phyloP scores from a whole-genome alignment of 257 asterid genomes.

The Solanum chilense region DNA sequence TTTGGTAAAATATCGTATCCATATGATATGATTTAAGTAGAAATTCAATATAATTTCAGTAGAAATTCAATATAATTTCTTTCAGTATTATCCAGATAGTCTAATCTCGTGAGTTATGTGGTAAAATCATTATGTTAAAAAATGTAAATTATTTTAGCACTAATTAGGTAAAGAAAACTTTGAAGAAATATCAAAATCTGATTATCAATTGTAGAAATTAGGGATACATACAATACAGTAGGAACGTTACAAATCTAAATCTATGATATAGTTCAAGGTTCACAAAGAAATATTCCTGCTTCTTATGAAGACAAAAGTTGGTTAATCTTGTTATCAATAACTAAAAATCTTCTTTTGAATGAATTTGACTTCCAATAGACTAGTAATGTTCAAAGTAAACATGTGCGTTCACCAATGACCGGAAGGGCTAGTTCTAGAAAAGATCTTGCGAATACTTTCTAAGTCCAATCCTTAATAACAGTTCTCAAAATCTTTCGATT shows the following conservation, averaged over 20 bases:
- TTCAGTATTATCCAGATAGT: background rate
- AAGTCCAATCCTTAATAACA: too few species aligned
- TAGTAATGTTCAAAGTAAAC: background rate
- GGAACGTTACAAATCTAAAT: too few species aligned
- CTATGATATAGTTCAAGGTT: background rate
- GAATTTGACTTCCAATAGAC: background rate
- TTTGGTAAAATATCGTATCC: too few species aligned
- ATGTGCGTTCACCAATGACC: background rate
- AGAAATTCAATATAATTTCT: background rate
- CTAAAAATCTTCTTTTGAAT: background rate
- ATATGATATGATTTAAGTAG: too few species aligned
- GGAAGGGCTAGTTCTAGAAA: background rate
- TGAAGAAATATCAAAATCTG: too few species aligned
- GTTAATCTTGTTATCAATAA: background rate
- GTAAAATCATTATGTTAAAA: too few species aligned
- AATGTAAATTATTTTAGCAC: background rate
- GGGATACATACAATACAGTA: too few species aligned
- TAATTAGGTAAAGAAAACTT: background rate
- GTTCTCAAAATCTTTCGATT: background rate
- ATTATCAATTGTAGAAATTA: background rate
- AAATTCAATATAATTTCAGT: background rate
- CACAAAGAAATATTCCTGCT: background rate
- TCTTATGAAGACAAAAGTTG: background rate
- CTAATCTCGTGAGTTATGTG: background rate
- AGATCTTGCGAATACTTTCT: background rate